phyloP scores from a whole-genome alignment of 2,329 filamentous ascomycete species.

The Arachnopeziza araneosa region DNA sequence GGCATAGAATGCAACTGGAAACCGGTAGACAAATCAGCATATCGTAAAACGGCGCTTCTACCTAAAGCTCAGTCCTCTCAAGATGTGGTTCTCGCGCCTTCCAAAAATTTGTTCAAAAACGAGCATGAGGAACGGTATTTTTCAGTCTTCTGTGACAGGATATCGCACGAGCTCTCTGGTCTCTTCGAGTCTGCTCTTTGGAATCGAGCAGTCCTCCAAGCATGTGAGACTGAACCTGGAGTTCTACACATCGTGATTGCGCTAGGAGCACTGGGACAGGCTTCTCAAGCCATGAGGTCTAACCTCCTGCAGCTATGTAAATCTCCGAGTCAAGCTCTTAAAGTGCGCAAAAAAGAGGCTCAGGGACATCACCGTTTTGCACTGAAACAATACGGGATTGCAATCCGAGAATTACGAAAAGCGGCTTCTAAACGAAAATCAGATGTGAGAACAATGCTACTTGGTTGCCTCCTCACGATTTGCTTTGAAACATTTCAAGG shows the following conservation, averaged over 20 bases:
- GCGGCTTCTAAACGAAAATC: slow-evolving; percentile 36
- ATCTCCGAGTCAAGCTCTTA: slow-evolving; percentile 22
- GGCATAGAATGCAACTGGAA: too few relatives aligned
- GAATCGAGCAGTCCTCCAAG: slow-evolving; percentile 53
- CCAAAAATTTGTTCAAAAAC: too few relatives aligned
- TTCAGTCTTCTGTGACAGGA: too few relatives aligned
- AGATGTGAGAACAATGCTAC: slow-evolving; percentile 46
- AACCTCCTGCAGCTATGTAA: too few relatives aligned
- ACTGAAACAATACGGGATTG: slow-evolving; percentile 50
- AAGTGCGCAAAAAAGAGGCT: slow-evolving; percentile 31
- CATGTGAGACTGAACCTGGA: slow-evolving; percentile 52
- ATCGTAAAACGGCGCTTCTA: too few relatives aligned
- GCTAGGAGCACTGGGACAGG: slow-evolving; percentile 53
- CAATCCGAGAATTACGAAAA: slow-evolving; percentile 43
- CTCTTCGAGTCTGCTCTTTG: slow-evolving; percentile 56
- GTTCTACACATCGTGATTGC: slow-evolving; percentile 60
- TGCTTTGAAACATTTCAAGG: slow-evolving; percentile 62
- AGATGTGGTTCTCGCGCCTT: too few relatives aligned
- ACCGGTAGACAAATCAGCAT: too few relatives aligned
- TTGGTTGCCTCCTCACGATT: slow-evolving; percentile 56
- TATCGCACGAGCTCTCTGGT: too few relatives aligned
- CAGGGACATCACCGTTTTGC: slow-evolving; percentile 51
- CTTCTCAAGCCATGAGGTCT: too few relatives aligned
- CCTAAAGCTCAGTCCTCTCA: too few relatives aligned
- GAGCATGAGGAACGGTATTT: too few relatives aligned